Evolutionary conservation across 169 alveolate genomes (phyloP).

Genomic region (Cryptosporidium baileyi): DNA sequence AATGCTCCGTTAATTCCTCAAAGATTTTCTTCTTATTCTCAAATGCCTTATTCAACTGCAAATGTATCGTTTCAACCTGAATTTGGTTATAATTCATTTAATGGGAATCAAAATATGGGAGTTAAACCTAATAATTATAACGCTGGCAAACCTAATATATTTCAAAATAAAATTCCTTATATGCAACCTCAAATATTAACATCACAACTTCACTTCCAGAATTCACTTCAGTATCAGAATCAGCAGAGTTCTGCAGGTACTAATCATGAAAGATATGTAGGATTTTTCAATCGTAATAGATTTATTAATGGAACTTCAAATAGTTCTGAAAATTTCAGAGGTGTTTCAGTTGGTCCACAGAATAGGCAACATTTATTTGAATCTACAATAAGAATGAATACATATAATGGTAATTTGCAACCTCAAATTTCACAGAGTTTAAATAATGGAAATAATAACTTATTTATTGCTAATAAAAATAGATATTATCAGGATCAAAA

Average conservation of each 20-base stretch:
- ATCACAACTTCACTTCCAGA: not conserved
- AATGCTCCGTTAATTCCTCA: conserved; percentile 13
- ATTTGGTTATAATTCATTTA: not conserved
- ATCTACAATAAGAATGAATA: conserved; percentile 14
- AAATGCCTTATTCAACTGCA: not conserved
- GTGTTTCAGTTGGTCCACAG: not conserved
- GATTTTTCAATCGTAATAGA: no score
- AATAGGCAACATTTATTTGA: not conserved
- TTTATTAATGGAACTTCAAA: no score
- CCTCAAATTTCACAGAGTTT: conserved; percentile 1
- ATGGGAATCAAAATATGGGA: not conserved
- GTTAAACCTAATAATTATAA: not conserved
- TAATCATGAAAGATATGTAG: not conserved
- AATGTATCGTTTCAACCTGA: not conserved
- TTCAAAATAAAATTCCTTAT: not conserved
- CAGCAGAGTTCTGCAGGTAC: conserved; percentile 9
- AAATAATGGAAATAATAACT: not conserved
- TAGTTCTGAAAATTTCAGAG: not conserved
- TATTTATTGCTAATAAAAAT: not conserved
- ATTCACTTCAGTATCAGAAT: conserved; percentile 14
- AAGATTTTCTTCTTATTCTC: conserved; percentile 36
- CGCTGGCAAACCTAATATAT: not conserved
- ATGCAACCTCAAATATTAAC: conserved; percentile 57
- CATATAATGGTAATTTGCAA: not conserved
- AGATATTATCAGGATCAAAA: no score